Evolutionary conservation across 768 basidiomycete species (phyloP).

Genomic region (Boletus rubroflammeus): DNA sequence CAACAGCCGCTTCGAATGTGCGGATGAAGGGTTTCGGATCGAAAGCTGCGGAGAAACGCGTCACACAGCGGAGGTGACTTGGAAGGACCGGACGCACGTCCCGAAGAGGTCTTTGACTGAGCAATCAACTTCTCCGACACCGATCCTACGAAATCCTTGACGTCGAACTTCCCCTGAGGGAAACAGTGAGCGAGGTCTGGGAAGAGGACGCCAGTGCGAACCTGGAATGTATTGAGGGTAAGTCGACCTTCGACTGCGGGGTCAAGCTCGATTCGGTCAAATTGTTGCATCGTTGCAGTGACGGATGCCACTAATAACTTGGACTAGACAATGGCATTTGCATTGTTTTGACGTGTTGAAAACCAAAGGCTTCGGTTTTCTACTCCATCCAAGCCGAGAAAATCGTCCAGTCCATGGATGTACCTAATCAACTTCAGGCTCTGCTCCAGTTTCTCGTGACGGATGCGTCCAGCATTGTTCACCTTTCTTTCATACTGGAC

Average conservation of each 20-base stretch:
- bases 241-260: conserved; percentile 52
- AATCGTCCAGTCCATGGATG: conserved; percentile 36
- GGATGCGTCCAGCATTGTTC: conserved; percentile 55
- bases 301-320: neutral
- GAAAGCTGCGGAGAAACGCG: conserved; percentile 57
- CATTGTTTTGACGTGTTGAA: conserved; percentile 35
- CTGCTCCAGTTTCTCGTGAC: conserved; percentile 69
- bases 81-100: conserved; percentile 54
- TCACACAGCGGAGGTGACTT: neutral
- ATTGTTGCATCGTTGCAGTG: conserved; percentile 23
- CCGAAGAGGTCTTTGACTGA: conserved; percentile 78
- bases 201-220: conserved; percentile 17
- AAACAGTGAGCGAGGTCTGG: conserved; percentile 6
- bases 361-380: conserved; percentile 14
- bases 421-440: conserved; percentile 52
- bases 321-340: neutral
- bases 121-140: conserved; percentile 86
- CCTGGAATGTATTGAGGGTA: conserved; percentile 54
- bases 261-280: conserved; percentile 39
- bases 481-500: conserved; percentile 58
- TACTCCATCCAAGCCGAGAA: neutral
- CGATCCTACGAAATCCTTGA: conserved; percentile 82
- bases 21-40: conserved; percentile 90
- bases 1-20: conserved; percentile 89
- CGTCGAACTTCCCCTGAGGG: conserved; percentile 80